phyloP scores from a whole-genome alignment of 78 protist genomes.

The Chrysochromulina parva region DNA sequence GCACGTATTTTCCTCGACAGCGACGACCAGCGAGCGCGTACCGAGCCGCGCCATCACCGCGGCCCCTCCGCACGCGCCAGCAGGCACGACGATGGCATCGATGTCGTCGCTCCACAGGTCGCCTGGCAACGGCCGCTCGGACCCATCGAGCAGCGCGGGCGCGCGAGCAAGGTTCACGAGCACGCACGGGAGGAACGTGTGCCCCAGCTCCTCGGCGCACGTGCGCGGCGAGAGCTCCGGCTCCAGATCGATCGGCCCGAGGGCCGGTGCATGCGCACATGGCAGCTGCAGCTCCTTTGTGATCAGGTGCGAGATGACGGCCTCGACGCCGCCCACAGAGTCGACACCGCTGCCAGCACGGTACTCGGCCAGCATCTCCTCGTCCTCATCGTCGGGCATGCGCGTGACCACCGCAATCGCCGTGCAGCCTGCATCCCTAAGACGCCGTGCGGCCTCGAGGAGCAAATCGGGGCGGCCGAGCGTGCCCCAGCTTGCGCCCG shows the following conservation, averaged over 20 bases:
- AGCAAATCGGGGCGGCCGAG: background rate
- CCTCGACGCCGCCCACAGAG: conserved; percentile 38
- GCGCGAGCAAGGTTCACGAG: conserved; percentile 31
- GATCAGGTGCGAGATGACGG: conserved; percentile 25
- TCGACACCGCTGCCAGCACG: conserved; percentile 32
- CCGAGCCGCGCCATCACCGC: background rate
- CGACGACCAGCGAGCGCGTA: background rate
- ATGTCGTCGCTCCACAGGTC: background rate
- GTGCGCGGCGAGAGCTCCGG: background rate
- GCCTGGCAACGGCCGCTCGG: background rate
- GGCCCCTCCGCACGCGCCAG: background rate
- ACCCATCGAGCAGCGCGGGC: background rate
- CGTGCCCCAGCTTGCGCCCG: conserved; percentile 1
- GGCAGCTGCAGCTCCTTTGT: background rate
- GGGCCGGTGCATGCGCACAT: conserved; percentile 48
- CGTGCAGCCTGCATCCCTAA: background rate
- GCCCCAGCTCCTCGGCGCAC: conserved; percentile 23
- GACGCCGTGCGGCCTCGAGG: background rate
- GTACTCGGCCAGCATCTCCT: background rate
- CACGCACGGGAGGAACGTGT: conserved; percentile 42
- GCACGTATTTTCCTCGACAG: conserved; percentile 8
- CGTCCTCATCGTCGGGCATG: conserved; percentile 23
- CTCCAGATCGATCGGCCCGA: background rate
- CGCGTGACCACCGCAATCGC: conserved; percentile 33
- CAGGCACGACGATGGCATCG: conserved; percentile 12